phyloP scores from a whole-genome alignment of 2,329 filamentous ascomycete genomes.

The Sclerotinia borealis region DNA sequence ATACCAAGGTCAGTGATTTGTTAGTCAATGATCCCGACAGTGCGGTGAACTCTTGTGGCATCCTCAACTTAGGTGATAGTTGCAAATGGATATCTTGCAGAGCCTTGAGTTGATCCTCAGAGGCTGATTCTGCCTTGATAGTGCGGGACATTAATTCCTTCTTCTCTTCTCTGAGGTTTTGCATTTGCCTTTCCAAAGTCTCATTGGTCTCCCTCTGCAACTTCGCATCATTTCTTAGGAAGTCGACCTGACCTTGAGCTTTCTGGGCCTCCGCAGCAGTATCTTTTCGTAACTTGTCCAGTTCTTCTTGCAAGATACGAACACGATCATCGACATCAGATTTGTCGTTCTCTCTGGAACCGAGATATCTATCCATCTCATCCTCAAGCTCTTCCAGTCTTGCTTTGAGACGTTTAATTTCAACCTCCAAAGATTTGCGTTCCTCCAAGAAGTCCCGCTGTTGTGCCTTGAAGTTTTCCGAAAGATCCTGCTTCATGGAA shows the following conservation, averaged over 20 bases:
- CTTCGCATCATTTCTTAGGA: conserved; percentile 53
- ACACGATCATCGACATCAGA: conserved; percentile 63
- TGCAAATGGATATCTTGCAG: conserved; percentile 55
- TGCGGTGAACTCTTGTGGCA: conserved; percentile 51
- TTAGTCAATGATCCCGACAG: conserved; percentile 55
- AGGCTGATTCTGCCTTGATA: conserved; percentile 44
- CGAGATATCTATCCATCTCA: conserved; percentile 78
- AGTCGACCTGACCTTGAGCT: conserved; percentile 56
- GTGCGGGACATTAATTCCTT: conserved; percentile 47
- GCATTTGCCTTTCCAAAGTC: conserved; percentile 51
- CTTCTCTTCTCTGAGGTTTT: conserved; percentile 49
- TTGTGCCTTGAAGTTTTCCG: conserved; percentile 89
- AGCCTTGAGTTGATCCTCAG: conserved; percentile 46
- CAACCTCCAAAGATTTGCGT: conserved; percentile 73
- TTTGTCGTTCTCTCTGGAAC: conserved; percentile 77
- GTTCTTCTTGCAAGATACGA: conserved; percentile 61
- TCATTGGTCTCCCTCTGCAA: conserved; percentile 55
- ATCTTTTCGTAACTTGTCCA: conserved; percentile 57
- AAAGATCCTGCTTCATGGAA: conserved; percentile 86
- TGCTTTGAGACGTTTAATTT: conserved; percentile 69
- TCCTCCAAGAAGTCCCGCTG: conserved; percentile 85
- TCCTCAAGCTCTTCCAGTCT: conserved; percentile 86
- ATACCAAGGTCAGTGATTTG: conserved; percentile 51
- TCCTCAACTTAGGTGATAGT: conserved; percentile 45
- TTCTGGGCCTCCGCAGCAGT: conserved; percentile 52